Evolutionary conservation across 345 rosid genomes (phyloP).

Genomic region (Pugionium dolabratum): DNA sequence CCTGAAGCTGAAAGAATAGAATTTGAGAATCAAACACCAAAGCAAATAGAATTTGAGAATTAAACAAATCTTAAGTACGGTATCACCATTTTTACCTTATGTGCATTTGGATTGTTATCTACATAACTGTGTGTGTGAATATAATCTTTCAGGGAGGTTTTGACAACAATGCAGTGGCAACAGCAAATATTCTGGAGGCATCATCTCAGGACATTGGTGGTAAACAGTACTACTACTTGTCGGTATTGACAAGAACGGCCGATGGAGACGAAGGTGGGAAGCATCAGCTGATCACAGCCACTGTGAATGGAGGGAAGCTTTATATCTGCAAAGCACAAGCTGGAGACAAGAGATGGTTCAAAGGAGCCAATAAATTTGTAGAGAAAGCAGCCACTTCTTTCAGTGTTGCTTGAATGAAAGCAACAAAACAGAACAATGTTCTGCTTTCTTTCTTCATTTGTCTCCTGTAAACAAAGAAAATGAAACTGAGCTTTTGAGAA

Average conservation of each 20-base stretch:
- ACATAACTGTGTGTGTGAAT: slow-evolving; percentile 2
- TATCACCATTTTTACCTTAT: slow-evolving; percentile 19
- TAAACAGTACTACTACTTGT: slow-evolving; percentile 59
- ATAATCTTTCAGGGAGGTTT: slow-evolving; percentile 77
- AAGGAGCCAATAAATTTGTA: slow-evolving; percentile 80
- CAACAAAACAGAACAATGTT: slow-evolving; percentile 23
- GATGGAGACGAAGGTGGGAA: slow-evolving; percentile 95
- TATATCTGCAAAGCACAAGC: slow-evolving; percentile 40
- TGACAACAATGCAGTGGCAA: slow-evolving; percentile 64
- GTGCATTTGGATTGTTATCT: slow-evolving; percentile 15
- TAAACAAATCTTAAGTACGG: slow-evolving; percentile 1
- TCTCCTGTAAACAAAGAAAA: slow-evolving; percentile 36
- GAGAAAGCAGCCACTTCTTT: slow-evolving; percentile 75
- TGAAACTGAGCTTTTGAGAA: slow-evolving; percentile 38
- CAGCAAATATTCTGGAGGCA: slow-evolving; percentile 79
- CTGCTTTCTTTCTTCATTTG: slow-evolving; percentile 37
- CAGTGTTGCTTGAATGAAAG: slow-evolving; percentile 66
- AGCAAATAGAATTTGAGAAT: not conserved
- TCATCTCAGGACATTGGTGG: slow-evolving; percentile 48
- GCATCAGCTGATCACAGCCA: slow-evolving; percentile 77
- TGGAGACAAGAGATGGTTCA: slow-evolving; percentile 17
- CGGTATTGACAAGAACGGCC: slow-evolving; percentile 36
- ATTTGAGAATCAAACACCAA: slow-evolving; percentile 1
- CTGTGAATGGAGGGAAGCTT: slow-evolving; percentile 79
- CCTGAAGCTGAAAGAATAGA: not conserved